A percentile compares a stretch with the other conserved stretches of the same genome.
These are phyloP conservation scores for Aegilops bicornis DNA, from an alignment of 176 grass and related monocot species.

Conservation along the genomic window DNA sequence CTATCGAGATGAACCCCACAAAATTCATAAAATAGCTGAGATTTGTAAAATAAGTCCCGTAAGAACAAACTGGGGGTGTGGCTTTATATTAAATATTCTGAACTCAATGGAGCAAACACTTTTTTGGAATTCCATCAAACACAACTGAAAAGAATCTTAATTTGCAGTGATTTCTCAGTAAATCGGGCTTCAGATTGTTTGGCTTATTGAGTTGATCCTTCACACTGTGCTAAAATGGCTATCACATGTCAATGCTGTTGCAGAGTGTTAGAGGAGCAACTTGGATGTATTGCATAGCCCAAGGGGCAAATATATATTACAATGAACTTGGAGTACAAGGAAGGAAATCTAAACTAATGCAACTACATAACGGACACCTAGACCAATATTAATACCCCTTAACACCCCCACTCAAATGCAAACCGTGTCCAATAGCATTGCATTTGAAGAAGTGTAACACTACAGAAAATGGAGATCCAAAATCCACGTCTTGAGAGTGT, in stretches of 20 bases:
- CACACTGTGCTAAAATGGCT: constrained; percentile 19
- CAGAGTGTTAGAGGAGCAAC: background rate
- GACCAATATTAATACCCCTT: no score
- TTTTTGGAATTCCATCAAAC: constrained; percentile 6
- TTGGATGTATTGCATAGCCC: background rate
- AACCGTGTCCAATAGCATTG: no score
- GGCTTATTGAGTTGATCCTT: constrained; percentile 8
- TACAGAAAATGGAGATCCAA: no score
- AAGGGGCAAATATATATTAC: background rate
- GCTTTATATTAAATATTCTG: background rate
- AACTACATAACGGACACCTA: background rate
- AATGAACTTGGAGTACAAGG: background rate
- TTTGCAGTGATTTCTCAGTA: background rate
- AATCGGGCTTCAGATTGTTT: background rate
- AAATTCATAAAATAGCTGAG: background rate
- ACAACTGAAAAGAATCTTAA: background rate
- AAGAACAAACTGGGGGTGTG: background rate
- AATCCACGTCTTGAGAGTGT: no score
- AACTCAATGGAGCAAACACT: background rate
- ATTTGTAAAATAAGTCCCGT: background rate
- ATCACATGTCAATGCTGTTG: background rate
- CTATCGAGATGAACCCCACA: background rate
- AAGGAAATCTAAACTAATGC: background rate
- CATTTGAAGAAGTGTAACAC: no score
- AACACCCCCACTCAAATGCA: no score